phyloP scores from a whole-genome alignment of 2,329 filamentous ascomycete genomes.

The Conoideocrella luteorostrata region DNA sequence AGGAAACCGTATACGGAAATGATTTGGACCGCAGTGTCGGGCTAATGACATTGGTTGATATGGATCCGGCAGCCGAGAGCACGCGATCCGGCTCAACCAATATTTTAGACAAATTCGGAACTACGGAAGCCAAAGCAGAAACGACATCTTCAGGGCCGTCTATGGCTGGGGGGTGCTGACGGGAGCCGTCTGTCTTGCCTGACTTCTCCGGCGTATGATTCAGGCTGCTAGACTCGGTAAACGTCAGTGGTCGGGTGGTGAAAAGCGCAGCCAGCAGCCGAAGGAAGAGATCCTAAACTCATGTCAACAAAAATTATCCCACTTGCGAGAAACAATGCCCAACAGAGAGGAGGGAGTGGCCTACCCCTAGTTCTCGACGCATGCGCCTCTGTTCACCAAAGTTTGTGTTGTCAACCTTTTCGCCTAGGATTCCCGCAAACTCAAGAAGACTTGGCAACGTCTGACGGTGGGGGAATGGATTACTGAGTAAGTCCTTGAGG shows the following conservation, averaged over 20 bases:
- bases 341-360: too few species aligned
- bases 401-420: slow-evolving; percentile 96
- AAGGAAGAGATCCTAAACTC: slow-evolving; percentile 73
- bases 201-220: slow-evolving; percentile 31
- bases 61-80: slow-evolving; percentile 66
- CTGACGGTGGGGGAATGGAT: slow-evolving; percentile 91
- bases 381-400: slow-evolving; percentile 92
- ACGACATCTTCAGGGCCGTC: slow-evolving; percentile 66
- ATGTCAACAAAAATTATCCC: not conserved
- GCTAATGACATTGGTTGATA: slow-evolving; percentile 76
- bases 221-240: slow-evolving; percentile 47
- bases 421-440: slow-evolving; percentile 81
- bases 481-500: slow-evolving; percentile 79
- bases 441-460: slow-evolving; percentile 80
- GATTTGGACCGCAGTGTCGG: slow-evolving; percentile 76
- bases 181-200: slow-evolving; percentile 26
- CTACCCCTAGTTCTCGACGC: slow-evolving; percentile 79
- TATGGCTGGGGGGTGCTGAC: slow-evolving; percentile 18
- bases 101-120: slow-evolving; percentile 75
- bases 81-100: slow-evolving; percentile 83
- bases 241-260: slow-evolving; percentile 75
- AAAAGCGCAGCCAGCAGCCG: slow-evolving; percentile 88
- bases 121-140: slow-evolving; percentile 68
- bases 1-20: slow-evolving; percentile 80
- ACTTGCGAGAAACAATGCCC: too few species aligned